Percentiles rank a stretch among this genome's conserved stretches.
phyloP scores from a whole-genome alignment of 1,284 basidiomycete species.

The Naganishia albida region DNA sequence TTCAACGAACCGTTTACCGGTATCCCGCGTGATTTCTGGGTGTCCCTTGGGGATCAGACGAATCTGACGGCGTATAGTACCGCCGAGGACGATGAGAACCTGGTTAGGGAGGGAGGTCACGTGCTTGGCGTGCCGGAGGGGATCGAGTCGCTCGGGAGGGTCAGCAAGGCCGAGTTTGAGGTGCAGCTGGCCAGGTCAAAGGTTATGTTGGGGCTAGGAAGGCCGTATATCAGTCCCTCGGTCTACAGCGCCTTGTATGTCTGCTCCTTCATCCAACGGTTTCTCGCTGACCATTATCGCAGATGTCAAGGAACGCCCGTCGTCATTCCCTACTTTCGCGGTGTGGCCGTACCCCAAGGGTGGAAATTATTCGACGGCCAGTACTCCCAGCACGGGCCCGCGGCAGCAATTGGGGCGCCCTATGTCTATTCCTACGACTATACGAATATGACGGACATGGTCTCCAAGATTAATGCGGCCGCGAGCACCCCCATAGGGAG shows the following conservation, averaged over 20 bases:
- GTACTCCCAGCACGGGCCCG: slow-evolving; percentile 47
- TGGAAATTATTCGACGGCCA: slow-evolving; percentile 41
- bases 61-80: slow-evolving; percentile 41
- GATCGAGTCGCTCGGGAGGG: slow-evolving; percentile 37
- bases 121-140: slow-evolving; percentile 42
- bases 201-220: slow-evolving; percentile 48
- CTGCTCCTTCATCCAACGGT: no score
- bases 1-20: slow-evolving; percentile 31
- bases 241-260: slow-evolving; percentile 48
- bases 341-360: slow-evolving; percentile 37
- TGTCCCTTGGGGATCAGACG: slow-evolving; percentile 33
- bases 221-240: slow-evolving; percentile 45
- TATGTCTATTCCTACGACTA: slow-evolving; percentile 48
- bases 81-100: slow-evolving; percentile 36
- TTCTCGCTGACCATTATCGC: neutral
- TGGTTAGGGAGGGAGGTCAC: slow-evolving; percentile 32
- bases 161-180: slow-evolving; percentile 41
- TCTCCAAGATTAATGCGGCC: slow-evolving; percentile 29
- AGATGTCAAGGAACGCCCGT: slow-evolving; percentile 51
- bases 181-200: slow-evolving; percentile 41
- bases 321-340: slow-evolving; percentile 44
- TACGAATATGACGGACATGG: slow-evolving; percentile 29
- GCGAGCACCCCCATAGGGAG: slow-evolving; percentile 28
- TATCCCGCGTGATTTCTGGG: slow-evolving; percentile 39
- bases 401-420: slow-evolving; percentile 43